Conservation (phyloP, 2,329 filamentous ascomycete genomes). For the Xylariaceae sp. region DNA sequence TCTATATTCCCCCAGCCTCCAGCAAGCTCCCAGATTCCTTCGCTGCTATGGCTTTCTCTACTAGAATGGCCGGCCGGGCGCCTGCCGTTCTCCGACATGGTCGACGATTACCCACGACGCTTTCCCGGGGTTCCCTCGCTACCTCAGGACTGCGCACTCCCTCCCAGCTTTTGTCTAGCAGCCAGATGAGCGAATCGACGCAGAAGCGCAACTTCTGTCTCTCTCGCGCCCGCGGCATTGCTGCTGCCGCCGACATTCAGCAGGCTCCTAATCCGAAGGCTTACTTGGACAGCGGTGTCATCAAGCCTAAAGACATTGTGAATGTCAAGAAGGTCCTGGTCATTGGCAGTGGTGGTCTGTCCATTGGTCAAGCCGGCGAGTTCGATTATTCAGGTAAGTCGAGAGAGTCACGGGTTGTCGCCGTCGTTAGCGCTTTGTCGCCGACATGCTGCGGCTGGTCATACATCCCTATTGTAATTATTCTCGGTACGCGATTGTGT, state of each 20-base stretch:
- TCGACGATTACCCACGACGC: constrained; percentile 43
- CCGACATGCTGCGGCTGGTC: too few species aligned
- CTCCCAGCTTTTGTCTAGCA: constrained; percentile 30
- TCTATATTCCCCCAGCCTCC: constrained; percentile 14
- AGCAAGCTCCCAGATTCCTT: constrained; percentile 6
- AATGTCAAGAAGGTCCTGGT: constrained; percentile 96
- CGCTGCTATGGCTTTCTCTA: constrained; percentile 30
- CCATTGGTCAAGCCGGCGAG: constrained; percentile 96
- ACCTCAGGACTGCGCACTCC: constrained; percentile 35
- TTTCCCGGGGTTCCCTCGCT: constrained; percentile 42
- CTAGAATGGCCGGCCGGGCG: constrained; percentile 49
- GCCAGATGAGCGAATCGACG: constrained; percentile 33
- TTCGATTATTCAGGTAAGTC: constrained; percentile 94
- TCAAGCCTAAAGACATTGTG: constrained; percentile 72
- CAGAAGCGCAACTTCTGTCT: constrained; percentile 48
- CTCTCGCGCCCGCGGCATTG: constrained; percentile 37
- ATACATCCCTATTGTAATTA: too few species aligned
- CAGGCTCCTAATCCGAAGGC: constrained; percentile 76
- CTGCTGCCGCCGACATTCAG: constrained; percentile 46
- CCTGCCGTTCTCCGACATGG: constrained; percentile 53
- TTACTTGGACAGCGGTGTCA: constrained; percentile 81
- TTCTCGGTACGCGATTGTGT: constrained; percentile 1
- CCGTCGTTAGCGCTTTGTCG: neutral
- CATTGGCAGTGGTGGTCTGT: constrained; percentile 90
- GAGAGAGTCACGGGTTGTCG: neutral